These are phyloP conservation scores for Umbilicaria muhlenbergii DNA, from an alignment of 495 filamentous ascomycete genomes.

Conservation along the genomic window DNA sequence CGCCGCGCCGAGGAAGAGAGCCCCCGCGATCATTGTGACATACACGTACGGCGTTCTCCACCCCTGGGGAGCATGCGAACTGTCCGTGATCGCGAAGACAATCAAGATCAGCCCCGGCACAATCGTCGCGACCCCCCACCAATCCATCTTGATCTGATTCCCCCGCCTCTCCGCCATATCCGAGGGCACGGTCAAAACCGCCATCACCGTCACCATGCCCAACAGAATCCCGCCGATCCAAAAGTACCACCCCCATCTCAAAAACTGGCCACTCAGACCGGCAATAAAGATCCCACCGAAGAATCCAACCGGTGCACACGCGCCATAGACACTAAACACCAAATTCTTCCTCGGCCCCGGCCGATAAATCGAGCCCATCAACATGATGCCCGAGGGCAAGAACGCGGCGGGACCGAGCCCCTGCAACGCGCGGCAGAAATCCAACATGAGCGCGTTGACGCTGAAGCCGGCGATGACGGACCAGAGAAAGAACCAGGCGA, in stretches of 20 bases:
- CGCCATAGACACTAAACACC: slow-evolving; percentile 69
- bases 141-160: slow-evolving; percentile 47
- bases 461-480: slow-evolving; percentile 61
- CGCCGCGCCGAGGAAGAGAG: slow-evolving; percentile 34
- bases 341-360: slow-evolving; percentile 78
- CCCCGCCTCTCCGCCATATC: slow-evolving; percentile 36
- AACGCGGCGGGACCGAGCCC: slow-evolving; percentile 69
- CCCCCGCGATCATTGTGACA: slow-evolving; percentile 42
- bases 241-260: slow-evolving; percentile 66
- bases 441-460: slow-evolving; percentile 52
- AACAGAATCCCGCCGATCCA: slow-evolving; percentile 50
- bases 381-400: slow-evolving; percentile 60
- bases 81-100: slow-evolving; percentile 68
- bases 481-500: slow-evolving; percentile 59
- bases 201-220: slow-evolving; percentile 31
- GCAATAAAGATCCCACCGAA: slow-evolving; percentile 72
- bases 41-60: slow-evolving; percentile 64
- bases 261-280: slow-evolving; percentile 47
- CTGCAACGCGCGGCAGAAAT: slow-evolving; percentile 61
- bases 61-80: slow-evolving; percentile 47
- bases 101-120: slow-evolving; percentile 52
- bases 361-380: slow-evolving; percentile 66
- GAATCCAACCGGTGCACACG: slow-evolving; percentile 63
- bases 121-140: slow-evolving; percentile 47
- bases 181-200: slow-evolving; percentile 50